phyloP scores from a whole-genome alignment of 805 yeast genomes.

The Hanseniaspora jakobsenii region DNA sequence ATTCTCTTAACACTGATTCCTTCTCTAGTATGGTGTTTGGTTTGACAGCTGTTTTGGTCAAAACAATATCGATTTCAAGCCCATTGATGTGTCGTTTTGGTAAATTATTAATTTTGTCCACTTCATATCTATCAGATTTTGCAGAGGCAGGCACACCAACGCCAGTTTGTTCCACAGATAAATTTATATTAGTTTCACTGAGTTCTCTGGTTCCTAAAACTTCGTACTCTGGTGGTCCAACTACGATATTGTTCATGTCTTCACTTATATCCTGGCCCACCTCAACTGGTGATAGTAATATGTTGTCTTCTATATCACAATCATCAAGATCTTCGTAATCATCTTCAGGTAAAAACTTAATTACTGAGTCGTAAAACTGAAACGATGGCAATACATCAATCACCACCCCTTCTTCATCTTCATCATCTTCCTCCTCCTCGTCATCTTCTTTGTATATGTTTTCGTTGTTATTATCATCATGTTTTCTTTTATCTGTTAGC shows the following conservation, averaged over 20 bases:
- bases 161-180: not conserved
- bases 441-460: not conserved
- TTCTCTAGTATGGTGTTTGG: conserved; percentile 21
- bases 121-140: conserved; percentile 7
- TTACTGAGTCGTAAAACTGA: conserved; percentile 23
- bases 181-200: not conserved
- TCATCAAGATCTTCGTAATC: conserved; percentile 19
- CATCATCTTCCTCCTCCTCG: conserved; percentile 2
- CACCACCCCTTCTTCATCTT: conserved; percentile 13
- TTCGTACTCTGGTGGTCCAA: conserved; percentile 10
- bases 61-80: conserved; percentile 20
- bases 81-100: conserved; percentile 19
- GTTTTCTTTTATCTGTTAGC: conserved; percentile 1
- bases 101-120: conserved; percentile 22
- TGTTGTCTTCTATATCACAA: conserved; percentile 9
- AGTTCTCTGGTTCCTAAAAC: too few relatives aligned
- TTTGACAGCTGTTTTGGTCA: conserved; percentile 20
- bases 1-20: conserved; percentile 34
- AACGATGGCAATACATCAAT: conserved; percentile 24
- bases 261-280: not conserved
- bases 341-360: conserved; percentile 22
- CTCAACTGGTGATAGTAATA: not conserved
- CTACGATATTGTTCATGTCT: not conserved
- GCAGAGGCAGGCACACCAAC: not conserved
- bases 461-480: not conserved